Evolutionary conservation across 163 green algal species (phyloP), one percentile per base, ranked within the genome.

Genomic region (Smithsoniella earleae): DNA sequence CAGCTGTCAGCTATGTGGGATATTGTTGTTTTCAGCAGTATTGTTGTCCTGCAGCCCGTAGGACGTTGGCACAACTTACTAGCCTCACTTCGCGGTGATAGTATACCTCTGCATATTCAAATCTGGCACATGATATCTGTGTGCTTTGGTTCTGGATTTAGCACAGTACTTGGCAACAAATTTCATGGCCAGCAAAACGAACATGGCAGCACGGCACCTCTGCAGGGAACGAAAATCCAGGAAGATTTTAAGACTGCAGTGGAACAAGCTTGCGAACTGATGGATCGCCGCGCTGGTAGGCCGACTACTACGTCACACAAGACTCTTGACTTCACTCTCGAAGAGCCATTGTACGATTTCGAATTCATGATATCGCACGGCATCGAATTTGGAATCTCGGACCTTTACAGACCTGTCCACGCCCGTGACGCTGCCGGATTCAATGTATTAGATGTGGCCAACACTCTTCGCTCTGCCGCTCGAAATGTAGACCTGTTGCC

Each of bases 211-310:
- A n/a, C n/a, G n/a, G n/a, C n/a, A n/a, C n/a, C n/a, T n/a, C n/a
- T 64, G 49, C 49, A 64, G 49, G 13, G 49, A 10, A 27, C 49
- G 8, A 25, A 6, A 0, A 25, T 64, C 1, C 18, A 30, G 58
- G 6, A 13, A 0, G 25, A 30, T 16, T 74, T 74, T 13, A 30
- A 74, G 27, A 28, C 16, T 20, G 65, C 65, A 37, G 20, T 74
- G 33, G 65, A 74, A 37, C 27, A 74, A 13, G 65, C 43, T 22
- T 6, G 4, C 5, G 65, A 74, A 13, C 43, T 74, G 65, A 16
- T 33, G 34, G 65, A 5, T 13, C 65, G 65, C 6, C 20, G 65
- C n/a, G 20, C 20, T 5, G 65, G 65, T 5, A n/a, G 31, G 34
- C 16, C 43, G 6, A 34, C 65, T n/a, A 36, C 45, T 28, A 74